These are phyloP conservation scores for Aspergillus nanangensis DNA, from an alignment of 495 filamentous ascomycete species.

Conservation along the genomic window DNA sequence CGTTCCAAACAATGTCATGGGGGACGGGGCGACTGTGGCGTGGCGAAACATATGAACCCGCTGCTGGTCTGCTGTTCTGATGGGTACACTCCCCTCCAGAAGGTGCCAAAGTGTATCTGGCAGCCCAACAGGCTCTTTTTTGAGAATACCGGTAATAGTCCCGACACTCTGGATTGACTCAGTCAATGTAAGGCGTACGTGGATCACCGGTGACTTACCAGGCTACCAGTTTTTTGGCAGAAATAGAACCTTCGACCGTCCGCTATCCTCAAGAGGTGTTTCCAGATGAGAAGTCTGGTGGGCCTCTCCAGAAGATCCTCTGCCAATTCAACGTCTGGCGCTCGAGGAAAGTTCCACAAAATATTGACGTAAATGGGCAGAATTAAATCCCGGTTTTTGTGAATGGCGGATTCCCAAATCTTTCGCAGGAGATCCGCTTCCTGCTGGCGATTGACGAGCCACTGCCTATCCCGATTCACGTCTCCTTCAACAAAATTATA, in stretches of 20 bases:
- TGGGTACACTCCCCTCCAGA: not conserved
- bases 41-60: constrained; percentile 2
- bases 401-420: constrained; percentile 19
- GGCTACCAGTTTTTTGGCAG: not conserved
- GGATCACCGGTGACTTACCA: not conserved
- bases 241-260: constrained; percentile 3
- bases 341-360: constrained; percentile 10
- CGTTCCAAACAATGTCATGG: constrained; percentile 1
- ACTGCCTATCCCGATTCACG: constrained; percentile 19
- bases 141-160: constrained; percentile 10
- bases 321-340: constrained; percentile 9
- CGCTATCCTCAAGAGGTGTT: constrained; percentile 3
- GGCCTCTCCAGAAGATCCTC: constrained; percentile 7
- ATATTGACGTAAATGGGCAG: constrained; percentile 18
- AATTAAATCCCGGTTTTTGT: not conserved
- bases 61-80: constrained; percentile 6
- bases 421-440: constrained; percentile 12
- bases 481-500: constrained; percentile 16
- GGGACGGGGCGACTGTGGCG: not conserved
- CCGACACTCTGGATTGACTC: constrained; percentile 7
- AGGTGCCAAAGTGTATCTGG: constrained; percentile 7
- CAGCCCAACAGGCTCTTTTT: constrained; percentile 9
- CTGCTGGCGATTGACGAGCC: constrained; percentile 4
- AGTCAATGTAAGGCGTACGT: not conserved
- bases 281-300: constrained; percentile 10